Evolutionary conservation across 345 rosid genomes (phyloP).

Genomic region (Leavenworthia alabamica): DNA sequence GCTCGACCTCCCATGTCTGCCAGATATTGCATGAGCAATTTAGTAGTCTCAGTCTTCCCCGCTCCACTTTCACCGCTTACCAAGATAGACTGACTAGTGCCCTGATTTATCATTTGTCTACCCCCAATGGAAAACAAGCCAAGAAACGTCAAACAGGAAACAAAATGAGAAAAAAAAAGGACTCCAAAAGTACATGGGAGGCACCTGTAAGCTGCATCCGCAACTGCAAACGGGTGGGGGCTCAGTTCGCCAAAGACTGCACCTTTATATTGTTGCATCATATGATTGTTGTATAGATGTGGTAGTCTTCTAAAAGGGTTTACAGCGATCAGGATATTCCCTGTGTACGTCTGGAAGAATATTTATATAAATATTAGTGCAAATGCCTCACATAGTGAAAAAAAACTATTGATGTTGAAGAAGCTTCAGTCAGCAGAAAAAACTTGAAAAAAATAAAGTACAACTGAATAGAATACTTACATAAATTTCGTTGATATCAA

Average conservation of each 20-base stretch:
- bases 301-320: conserved; percentile 91
- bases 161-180: neutral
- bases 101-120: conserved; percentile 83
- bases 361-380: neutral
- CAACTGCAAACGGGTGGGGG: conserved; percentile 98
- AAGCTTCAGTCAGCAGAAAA: neutral
- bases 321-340: conserved; percentile 92
- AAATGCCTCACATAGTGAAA: conserved; percentile 9
- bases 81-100: conserved; percentile 84
- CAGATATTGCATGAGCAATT: conserved; percentile 90
- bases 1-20: conserved; percentile 99
- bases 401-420: conserved; percentile 1
- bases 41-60: conserved; percentile 96
- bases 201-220: conserved; percentile 95
- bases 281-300: conserved; percentile 82
- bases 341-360: conserved; percentile 76
- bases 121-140: conserved; percentile 18
- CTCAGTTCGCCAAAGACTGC: conserved; percentile 92
- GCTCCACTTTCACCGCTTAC: conserved; percentile 99
- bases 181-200: neutral
- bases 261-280: conserved; percentile 98
- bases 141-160: conserved; percentile 4
- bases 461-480: conserved; percentile 37
- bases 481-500: conserved; percentile 90
- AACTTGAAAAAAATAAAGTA: too few species aligned